Percentiles rank a stretch among this genome's conserved stretches.
These are phyloP conservation scores for Iberis pinnata DNA, from an alignment of 345 rosid genomes.

Conservation along the genomic window DNA sequence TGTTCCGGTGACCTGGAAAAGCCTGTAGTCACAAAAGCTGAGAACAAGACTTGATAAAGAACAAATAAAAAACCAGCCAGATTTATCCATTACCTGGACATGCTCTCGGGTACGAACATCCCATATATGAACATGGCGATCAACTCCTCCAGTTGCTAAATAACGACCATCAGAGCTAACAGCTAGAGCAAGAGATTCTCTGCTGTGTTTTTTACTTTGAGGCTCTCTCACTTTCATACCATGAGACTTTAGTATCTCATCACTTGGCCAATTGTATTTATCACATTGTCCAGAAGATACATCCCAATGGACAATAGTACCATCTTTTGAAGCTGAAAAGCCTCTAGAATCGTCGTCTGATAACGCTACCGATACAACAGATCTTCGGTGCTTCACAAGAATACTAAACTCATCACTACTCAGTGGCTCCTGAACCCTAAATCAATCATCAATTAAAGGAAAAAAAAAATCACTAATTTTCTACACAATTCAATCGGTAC, in stretches of 20 bases:
- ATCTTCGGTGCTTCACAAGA: constrained; percentile 59
- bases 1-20: constrained; percentile 83
- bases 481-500: neutral
- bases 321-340: constrained; percentile 90
- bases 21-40: constrained; percentile 47
- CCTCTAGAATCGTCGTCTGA: constrained; percentile 85
- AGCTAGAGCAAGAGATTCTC: constrained; percentile 70
- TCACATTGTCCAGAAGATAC: constrained; percentile 58
- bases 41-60: constrained; percentile 1
- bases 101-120: constrained; percentile 80
- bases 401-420: constrained; percentile 40
- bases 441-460: too few relatives aligned
- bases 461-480: neutral
- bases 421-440: constrained; percentile 69
- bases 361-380: constrained; percentile 77
- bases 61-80: neutral
- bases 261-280: constrained; percentile 71
- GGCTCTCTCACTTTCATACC: constrained; percentile 76
- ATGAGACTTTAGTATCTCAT: constrained; percentile 55
- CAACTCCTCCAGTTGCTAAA: constrained; percentile 91
- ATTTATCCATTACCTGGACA: constrained; percentile 49
- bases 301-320: constrained; percentile 81
- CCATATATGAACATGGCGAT: constrained; percentile 95
- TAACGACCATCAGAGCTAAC: constrained; percentile 87
- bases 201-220: constrained; percentile 58